Evolutionary conservation across 2,329 filamentous ascomycete species (phyloP).

Genomic region (Talaromyces funiculosus): DNA sequence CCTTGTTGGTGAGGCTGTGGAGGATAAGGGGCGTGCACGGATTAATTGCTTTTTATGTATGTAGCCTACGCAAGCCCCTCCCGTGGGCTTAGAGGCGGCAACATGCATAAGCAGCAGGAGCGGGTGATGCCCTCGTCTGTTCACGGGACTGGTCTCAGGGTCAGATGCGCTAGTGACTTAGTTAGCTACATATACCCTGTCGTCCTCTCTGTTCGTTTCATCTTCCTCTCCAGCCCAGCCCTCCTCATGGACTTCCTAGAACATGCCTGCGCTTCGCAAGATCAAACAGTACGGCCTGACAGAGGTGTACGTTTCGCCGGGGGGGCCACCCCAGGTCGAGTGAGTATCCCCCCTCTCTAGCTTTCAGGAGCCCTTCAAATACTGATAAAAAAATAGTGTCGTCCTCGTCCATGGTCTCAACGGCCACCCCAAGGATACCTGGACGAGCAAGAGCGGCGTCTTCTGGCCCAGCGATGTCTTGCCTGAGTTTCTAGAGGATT

Average conservation of each 20-base stretch:
- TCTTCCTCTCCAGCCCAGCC: not conserved
- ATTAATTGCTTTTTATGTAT: too few species aligned
- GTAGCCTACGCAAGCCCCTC: too few species aligned
- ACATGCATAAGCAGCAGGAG: not conserved
- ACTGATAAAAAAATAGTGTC: constrained; percentile 34
- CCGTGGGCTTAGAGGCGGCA: too few species aligned
- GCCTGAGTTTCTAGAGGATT: constrained; percentile 52
- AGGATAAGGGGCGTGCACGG: not conserved
- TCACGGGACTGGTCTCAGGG: constrained; percentile 3
- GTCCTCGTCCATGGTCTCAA: constrained; percentile 68
- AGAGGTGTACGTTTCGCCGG: constrained; percentile 34
- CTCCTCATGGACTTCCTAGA: not conserved
- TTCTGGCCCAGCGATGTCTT: constrained; percentile 68
- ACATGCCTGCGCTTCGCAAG: constrained; percentile 11
- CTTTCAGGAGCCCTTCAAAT: not conserved
- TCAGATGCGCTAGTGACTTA: constrained; percentile 7
- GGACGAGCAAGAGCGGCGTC: constrained; percentile 46
- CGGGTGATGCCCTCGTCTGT: not conserved
- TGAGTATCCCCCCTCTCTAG: constrained; percentile 13
- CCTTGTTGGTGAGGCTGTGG: too few species aligned
- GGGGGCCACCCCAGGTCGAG: constrained; percentile 36
- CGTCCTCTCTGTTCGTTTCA: not conserved
- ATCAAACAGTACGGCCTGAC: constrained; percentile 39
- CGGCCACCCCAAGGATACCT: constrained; percentile 60
- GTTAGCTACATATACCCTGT: not conserved